These are phyloP conservation scores for Suillus alpinus DNA, from an alignment of 768 basidiomycete genomes.

Conservation along the genomic window DNA sequence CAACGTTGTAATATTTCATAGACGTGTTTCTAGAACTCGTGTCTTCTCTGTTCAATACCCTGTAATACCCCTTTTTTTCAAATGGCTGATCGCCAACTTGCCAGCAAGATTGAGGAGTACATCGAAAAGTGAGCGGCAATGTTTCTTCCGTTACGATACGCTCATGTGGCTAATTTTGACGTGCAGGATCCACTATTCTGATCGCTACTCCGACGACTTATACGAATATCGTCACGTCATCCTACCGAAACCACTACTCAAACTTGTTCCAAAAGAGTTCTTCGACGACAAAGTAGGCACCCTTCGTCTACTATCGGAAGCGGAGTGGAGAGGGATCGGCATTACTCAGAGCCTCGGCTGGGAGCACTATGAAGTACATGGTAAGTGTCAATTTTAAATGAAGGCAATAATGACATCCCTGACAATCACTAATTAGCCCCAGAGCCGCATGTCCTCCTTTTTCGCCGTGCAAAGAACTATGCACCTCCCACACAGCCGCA, in stretches of 20 bases:
- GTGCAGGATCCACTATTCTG: conserved; percentile 82
- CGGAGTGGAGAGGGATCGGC: conserved; percentile 95
- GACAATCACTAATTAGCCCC: conserved; percentile 54
- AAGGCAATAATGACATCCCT: conserved; percentile 7
- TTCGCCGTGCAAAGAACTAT: conserved; percentile 77
- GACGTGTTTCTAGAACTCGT: not conserved
- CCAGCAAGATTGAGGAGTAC: conserved; percentile 66
- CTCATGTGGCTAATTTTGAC: conserved; percentile 10
- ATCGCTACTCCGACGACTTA: conserved; percentile 87
- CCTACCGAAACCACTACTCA: conserved; percentile 90
- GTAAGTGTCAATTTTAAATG: conserved; percentile 37
- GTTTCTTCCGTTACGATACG: conserved; percentile 15
- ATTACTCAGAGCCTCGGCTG: conserved; percentile 95
- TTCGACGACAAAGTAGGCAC: conserved; percentile 78
- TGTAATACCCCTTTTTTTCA: conserved; percentile 11
- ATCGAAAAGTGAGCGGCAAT: conserved; percentile 63
- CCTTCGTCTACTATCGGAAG: conserved; percentile 77
- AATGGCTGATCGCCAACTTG: conserved; percentile 37
- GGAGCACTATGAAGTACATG: conserved; percentile 98
- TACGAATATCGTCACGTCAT: conserved; percentile 98
- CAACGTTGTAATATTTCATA: conserved; percentile 4
- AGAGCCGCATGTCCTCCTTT: conserved; percentile 91
- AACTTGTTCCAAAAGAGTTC: conserved; percentile 85
- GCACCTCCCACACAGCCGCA: conserved; percentile 50
- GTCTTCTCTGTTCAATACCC: conserved; percentile 6